phyloP scores from a whole-genome alignment of 1,139 yeast species.

The Saccharomyces hybrid region DNA sequence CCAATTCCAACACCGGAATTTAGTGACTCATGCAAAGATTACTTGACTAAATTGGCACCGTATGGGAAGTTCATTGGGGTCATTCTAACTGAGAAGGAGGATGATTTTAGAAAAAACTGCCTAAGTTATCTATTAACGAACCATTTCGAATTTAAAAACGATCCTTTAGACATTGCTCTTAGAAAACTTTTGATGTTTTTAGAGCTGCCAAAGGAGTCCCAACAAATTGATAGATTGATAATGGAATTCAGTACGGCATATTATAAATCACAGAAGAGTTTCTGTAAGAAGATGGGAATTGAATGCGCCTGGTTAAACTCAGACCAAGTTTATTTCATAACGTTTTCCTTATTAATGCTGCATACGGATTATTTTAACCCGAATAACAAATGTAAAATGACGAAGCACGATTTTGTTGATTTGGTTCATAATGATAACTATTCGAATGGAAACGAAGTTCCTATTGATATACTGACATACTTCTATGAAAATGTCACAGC shows the following conservation, averaged over 20 bases:
- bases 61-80: constrained; percentile 37
- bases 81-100: constrained; percentile 35
- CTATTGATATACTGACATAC: constrained; percentile 41
- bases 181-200: constrained; percentile 49
- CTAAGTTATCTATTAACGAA: constrained; percentile 35
- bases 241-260: constrained; percentile 47
- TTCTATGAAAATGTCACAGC: constrained; percentile 57
- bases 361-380: constrained; percentile 65
- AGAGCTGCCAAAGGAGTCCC: constrained; percentile 59
- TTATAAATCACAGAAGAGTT: constrained; percentile 32
- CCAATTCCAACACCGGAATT: constrained; percentile 31
- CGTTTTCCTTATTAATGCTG: constrained; percentile 55
- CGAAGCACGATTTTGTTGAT: constrained; percentile 48
- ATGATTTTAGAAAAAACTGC: constrained; percentile 34
- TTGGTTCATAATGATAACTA: constrained; percentile 35
- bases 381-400: constrained; percentile 57
- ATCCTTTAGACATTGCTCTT: constrained; percentile 57
- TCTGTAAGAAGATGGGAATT: not conserved
- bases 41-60: constrained; percentile 32
- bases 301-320: constrained; percentile 31
- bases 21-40: constrained; percentile 34
- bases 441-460: constrained; percentile 32
- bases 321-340: constrained; percentile 49
- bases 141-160: constrained; percentile 41
- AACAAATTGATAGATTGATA: constrained; percentile 60